These are phyloP conservation scores for Dioscorea dumetorum DNA, from an alignment of 106 monocot species.

Conservation along the genomic window DNA sequence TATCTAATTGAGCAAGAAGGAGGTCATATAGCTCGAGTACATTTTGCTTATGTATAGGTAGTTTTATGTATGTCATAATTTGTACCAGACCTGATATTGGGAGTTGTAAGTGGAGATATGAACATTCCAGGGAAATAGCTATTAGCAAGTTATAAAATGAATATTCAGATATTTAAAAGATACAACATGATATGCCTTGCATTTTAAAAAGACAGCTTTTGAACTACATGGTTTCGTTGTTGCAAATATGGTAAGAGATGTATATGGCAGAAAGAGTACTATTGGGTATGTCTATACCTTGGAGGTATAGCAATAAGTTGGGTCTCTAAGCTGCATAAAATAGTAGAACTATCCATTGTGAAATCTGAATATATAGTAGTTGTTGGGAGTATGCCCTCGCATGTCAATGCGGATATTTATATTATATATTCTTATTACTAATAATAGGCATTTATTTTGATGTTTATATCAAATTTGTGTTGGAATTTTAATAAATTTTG, in stretches of 20 bases:
- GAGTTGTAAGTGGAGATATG: conserved; percentile 5
- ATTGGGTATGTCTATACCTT: background rate
- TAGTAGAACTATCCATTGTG: background rate
- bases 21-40: background rate
- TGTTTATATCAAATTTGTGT: no score
- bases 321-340: background rate
- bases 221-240: background rate
- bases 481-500: no score
- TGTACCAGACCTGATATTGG: background rate
- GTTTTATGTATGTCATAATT: background rate
- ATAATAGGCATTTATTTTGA: no score
- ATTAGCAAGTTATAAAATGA: background rate
- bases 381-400: no score
- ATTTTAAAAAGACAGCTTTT: no score
- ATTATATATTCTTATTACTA: no score
- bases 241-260: background rate
- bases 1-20: background rate
- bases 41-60: background rate
- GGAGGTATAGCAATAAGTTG: background rate
- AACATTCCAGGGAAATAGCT: background rate
- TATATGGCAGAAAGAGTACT: conserved; percentile 1
- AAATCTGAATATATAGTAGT: background rate
- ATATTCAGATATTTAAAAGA: background rate
- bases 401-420: no score
- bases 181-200: background rate